phyloP scores from a whole-genome alignment of 495 filamentous ascomycete genomes.

The Xylaria scruposa region DNA sequence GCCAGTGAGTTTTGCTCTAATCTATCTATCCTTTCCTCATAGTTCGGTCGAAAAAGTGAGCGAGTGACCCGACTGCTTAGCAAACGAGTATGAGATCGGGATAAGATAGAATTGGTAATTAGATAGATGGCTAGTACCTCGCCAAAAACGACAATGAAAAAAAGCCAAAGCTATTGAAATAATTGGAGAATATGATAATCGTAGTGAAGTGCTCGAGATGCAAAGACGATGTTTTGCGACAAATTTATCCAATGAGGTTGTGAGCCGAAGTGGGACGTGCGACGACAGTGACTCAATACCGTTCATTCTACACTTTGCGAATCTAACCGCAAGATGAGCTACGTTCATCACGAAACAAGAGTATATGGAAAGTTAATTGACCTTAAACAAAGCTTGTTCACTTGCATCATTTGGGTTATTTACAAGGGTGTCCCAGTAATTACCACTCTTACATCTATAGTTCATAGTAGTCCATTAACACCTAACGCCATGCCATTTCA shows the following conservation, averaged over 20 bases:
- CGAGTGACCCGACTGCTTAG: no score
- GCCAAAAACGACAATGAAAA: no score
- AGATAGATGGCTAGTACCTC: neutral
- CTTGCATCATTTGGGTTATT: neutral
- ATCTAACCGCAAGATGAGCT: neutral
- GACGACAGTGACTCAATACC: neutral
- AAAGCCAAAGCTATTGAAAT: no score
- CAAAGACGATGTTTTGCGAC: neutral
- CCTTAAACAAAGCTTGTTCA: neutral
- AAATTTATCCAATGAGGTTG: conserved; percentile 17
- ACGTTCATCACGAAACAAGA: neutral
- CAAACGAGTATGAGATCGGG: neutral
- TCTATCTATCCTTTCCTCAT: neutral
- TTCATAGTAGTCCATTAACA: neutral
- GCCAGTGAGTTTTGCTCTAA: neutral
- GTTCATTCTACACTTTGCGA: neutral
- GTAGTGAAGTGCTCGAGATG: neutral
- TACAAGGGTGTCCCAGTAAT: neutral
- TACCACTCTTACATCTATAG: neutral
- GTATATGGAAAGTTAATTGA: neutral
- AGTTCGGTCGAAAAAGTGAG: neutral
- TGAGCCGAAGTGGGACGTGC: conserved; percentile 15
- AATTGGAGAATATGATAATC: no score
- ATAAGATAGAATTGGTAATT: neutral
- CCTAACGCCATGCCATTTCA: neutral